Base-by-base conservation (phyloP, 441 rosid species). In the Dalechampia spathulata region DNA sequence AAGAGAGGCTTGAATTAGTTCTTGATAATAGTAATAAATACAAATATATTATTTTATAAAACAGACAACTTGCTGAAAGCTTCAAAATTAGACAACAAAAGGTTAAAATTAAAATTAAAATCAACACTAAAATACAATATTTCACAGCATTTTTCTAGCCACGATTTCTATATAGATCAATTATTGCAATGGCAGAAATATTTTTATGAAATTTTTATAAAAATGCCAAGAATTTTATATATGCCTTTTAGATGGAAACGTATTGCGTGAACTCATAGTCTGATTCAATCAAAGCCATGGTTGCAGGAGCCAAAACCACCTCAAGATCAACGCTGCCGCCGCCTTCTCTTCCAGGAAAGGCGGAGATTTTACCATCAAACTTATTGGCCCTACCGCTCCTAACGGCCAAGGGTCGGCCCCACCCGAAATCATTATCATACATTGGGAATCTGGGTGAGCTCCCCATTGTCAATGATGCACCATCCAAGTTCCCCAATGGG, bases 401-500 rank as follows among this genome's bases (percentile, higher is more conserved):
- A 13, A 92, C 76, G 0, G 96, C 98, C 70, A 86, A 25, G 0
- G 98, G 98, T 9, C 76, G 75, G 7, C 96, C 98, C 98, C 98
- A 92, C 49, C 98, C 98, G 62, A 92, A 86, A 68, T 91, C 95
- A 58, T 84, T 88, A 19, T 80, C 74, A 64, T 84, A 91, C 96
- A 91, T 91, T 4, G 98, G 98, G 52, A 91, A 91, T 63, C 98
- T 73, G 32, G 96, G 95, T 3, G 98, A 91, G 72, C 98, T 91
- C 0, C 98, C 98, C 86, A 92, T 92, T 12, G 98, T 81, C 43
- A 92, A 81, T 42, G 95, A 88, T 13, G 98, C 98, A 1, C 96
- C 98, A 65, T 92, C 98, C 13, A 68, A 51, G 74, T 92, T 92
- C 20, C 98, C 96, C 10, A 91, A 67, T 22, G 96, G 98, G 44